Conservation (phyloP, 768 basidiomycete species). For the Leccinum sublutescens region DNA sequence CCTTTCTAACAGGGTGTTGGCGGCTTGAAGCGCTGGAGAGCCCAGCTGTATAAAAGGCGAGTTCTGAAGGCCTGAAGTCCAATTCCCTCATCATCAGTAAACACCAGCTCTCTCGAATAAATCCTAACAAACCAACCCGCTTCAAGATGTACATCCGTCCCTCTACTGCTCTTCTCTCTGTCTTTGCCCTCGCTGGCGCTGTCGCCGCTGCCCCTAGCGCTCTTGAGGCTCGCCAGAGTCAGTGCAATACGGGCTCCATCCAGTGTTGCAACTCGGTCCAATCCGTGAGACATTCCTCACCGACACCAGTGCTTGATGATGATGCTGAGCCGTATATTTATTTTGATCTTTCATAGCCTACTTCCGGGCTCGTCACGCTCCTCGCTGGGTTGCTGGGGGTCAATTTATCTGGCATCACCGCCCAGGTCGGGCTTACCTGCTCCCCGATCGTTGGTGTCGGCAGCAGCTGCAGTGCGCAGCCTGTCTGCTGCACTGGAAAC, state of each 20-base stretch:
- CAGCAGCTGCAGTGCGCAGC: not conserved
- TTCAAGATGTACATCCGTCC: not conserved
- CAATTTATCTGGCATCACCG: too few relatives aligned
- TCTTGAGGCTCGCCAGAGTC: too few relatives aligned
- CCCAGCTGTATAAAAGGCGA: not conserved
- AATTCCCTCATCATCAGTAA: not conserved
- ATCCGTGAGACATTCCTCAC: not conserved
- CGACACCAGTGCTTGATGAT: not conserved
- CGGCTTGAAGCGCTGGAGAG: not conserved
- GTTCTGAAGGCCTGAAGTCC: not conserved
- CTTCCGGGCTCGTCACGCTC: not conserved
- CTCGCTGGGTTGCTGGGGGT: not conserved
- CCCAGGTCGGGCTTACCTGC: not conserved
- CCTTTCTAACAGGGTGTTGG: not conserved
- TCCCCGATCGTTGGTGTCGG: not conserved
- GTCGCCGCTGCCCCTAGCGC: not conserved
- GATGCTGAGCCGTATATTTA: not conserved
- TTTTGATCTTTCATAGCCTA: not conserved
- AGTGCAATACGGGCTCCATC: not conserved
- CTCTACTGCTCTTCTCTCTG: not conserved
- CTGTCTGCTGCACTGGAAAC: conserved; percentile 5
- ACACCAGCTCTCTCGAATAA: not conserved
- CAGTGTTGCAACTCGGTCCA: not conserved
- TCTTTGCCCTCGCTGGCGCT: not conserved
- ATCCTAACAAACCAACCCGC: not conserved